Evolutionary conservation across 208 protist species (phyloP).

Genomic region (Leishmania turanica): DNA sequence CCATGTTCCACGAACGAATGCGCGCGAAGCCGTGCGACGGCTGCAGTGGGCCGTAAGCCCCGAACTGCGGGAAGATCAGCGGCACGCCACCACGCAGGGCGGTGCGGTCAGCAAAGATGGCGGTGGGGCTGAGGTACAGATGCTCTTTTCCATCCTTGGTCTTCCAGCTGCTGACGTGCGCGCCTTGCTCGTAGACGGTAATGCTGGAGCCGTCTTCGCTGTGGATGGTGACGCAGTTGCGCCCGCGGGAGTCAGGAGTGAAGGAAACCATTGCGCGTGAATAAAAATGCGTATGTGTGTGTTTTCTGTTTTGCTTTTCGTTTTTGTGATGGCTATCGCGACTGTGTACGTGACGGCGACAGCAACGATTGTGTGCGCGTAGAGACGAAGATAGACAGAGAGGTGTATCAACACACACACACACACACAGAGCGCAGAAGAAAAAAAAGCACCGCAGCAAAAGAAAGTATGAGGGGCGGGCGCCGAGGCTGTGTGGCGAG

Average conservation of each 20-base stretch:
- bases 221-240: slow-evolving; percentile 37
- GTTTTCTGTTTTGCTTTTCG: slow-evolving; percentile 21
- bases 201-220: slow-evolving; percentile 75
- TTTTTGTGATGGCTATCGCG: slow-evolving; percentile 3
- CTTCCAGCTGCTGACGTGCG: slow-evolving; percentile 86
- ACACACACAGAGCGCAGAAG: not conserved
- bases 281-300: not conserved
- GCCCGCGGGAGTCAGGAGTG: slow-evolving; percentile 36
- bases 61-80: slow-evolving; percentile 91
- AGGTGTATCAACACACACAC: not conserved
- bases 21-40: slow-evolving; percentile 86
- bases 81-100: slow-evolving; percentile 90
- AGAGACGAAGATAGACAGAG: not conserved
- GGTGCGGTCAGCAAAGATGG: slow-evolving; percentile 68
- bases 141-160: slow-evolving; percentile 56
- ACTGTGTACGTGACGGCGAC: not conserved
- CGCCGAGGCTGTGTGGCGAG: not conserved
- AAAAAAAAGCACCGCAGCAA: not conserved
- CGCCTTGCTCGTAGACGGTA: slow-evolving; percentile 85
- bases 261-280: slow-evolving; percentile 35
- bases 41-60: slow-evolving; percentile 57
- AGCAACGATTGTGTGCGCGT: not conserved
- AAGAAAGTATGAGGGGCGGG: not conserved
- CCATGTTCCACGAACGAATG: slow-evolving; percentile 41
- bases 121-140: slow-evolving; percentile 82